phyloP scores from a whole-genome alignment of 306 rosid genomes.

The Nissolia schottii region DNA sequence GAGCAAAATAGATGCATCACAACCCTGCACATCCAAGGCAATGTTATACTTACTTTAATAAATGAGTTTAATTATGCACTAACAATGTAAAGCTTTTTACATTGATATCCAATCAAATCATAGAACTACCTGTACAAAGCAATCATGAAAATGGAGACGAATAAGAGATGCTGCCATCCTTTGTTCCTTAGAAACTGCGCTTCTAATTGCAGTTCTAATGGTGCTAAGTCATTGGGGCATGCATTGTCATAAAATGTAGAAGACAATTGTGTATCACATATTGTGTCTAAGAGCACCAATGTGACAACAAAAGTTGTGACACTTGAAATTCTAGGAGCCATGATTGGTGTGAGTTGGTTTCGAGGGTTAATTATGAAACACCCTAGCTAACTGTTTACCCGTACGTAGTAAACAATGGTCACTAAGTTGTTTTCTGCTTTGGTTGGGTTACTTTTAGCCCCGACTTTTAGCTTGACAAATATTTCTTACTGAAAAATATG shows the following conservation, averaged over 20 bases:
- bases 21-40: slow-evolving; percentile 31
- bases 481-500: too few species aligned
- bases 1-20: slow-evolving; percentile 49
- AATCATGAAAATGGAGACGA: too few species aligned
- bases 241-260: slow-evolving; percentile 41
- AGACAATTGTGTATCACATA: slow-evolving; percentile 47
- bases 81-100: too few species aligned
- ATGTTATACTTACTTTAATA: too few species aligned
- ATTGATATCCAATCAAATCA: too few species aligned
- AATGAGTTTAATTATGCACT: background rate
- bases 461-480: too few species aligned
- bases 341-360: background rate
- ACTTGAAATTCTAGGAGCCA: background rate
- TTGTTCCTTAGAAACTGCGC: slow-evolving; percentile 34
- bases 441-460: too few species aligned
- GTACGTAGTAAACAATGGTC: too few species aligned
- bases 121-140: slow-evolving; percentile 45
- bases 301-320: background rate
- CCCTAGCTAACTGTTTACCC: too few species aligned
- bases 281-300: slow-evolving; percentile 5
- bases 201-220: slow-evolving; percentile 32
- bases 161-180: slow-evolving; percentile 42
- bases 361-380: background rate
- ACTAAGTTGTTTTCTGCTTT: too few species aligned
- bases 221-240: slow-evolving; percentile 54